Evolutionary conservation across 1,139 yeast genomes (phyloP).

Genomic region (Maudiozyma humilis): DNA sequence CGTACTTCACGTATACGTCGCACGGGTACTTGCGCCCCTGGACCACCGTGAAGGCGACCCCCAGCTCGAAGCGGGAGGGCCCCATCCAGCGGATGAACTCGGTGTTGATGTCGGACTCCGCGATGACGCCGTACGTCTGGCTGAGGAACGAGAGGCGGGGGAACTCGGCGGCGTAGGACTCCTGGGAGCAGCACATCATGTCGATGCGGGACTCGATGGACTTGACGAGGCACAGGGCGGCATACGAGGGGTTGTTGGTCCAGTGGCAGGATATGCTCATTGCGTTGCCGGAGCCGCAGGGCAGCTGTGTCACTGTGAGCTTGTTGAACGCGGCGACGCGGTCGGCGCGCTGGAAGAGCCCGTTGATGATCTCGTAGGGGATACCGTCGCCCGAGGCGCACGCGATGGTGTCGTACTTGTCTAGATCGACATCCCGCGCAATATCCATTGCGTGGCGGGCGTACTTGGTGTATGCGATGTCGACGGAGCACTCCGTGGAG

Average conservation of each 20-base stretch:
- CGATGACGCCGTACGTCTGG: constrained; percentile 84
- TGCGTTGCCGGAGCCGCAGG: constrained; percentile 96
- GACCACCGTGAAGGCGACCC: constrained; percentile 58
- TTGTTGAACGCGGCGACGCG: constrained; percentile 56
- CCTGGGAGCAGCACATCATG: constrained; percentile 73
- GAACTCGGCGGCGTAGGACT: constrained; percentile 30
- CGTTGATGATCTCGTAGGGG: constrained; percentile 90
- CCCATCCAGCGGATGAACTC: constrained; percentile 89
- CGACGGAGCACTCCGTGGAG: constrained; percentile 55
- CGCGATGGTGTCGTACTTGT: constrained; percentile 63
- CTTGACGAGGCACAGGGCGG: constrained; percentile 67
- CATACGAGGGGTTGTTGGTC: constrained; percentile 54
- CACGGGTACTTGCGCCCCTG: constrained; percentile 68
- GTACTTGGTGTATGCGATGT: constrained; percentile 56
- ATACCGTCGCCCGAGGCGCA: constrained; percentile 97
- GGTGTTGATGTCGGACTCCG: constrained; percentile 91
- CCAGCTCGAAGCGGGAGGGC: constrained; percentile 71
- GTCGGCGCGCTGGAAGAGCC: constrained; percentile 58
- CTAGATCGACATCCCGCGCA: constrained; percentile 46
- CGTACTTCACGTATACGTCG: constrained; percentile 62
- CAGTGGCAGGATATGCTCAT: constrained; percentile 77
- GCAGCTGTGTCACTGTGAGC: constrained; percentile 72
- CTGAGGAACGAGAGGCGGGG: constrained; percentile 62
- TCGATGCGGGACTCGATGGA: constrained; percentile 61
- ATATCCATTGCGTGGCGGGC: constrained; percentile 70